Conservation (phyloP, 2,329 filamentous ascomycete species). For the Arthrobotrys entomopaga region DNA sequence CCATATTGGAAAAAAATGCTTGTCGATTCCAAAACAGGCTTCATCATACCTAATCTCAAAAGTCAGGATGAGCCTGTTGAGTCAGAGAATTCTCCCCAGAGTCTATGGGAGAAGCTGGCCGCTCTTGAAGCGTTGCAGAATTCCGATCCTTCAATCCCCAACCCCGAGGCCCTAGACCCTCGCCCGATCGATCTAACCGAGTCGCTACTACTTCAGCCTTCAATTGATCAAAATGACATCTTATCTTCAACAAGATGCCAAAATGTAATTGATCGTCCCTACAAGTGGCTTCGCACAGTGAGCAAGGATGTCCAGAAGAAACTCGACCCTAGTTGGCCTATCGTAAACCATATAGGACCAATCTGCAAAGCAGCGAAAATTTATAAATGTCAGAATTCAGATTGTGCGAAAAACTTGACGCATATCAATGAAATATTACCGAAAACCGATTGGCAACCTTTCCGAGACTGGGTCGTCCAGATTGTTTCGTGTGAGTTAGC, state of each 20-base stretch:
- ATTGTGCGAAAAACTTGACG: slow-evolving; percentile 4
- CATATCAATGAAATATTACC: slow-evolving; percentile 11
- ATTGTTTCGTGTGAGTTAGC: slow-evolving; percentile 16
- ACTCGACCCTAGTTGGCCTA: slow-evolving; percentile 17
- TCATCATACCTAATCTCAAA: background rate
- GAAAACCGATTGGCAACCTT: slow-evolving; percentile 17
- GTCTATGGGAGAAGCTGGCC: background rate
- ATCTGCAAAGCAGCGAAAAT: slow-evolving; percentile 25
- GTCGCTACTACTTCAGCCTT: background rate
- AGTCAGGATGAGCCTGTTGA: too few relatives aligned
- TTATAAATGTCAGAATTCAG: slow-evolving; percentile 14
- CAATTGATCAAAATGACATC: background rate
- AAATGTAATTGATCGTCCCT: slow-evolving; percentile 9
- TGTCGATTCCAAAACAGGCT: slow-evolving; percentile 8
- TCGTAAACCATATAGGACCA: slow-evolving; percentile 25
- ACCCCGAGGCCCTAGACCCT: background rate
- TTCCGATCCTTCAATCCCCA: background rate
- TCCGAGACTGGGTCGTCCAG: slow-evolving; percentile 31
- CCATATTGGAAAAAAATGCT: background rate
- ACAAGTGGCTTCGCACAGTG: slow-evolving; percentile 5
- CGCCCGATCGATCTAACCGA: slow-evolving; percentile 1
- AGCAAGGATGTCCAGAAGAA: slow-evolving; percentile 1
- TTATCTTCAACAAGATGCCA: background rate
- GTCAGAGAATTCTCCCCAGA: background rate
- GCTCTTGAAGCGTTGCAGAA: too few relatives aligned